Percentiles rank a stretch among this genome's conserved stretches.
Evolutionary conservation across 2,329 filamentous ascomycete genomes (phyloP).

Genomic region (Fusarium bactridioides): DNA sequence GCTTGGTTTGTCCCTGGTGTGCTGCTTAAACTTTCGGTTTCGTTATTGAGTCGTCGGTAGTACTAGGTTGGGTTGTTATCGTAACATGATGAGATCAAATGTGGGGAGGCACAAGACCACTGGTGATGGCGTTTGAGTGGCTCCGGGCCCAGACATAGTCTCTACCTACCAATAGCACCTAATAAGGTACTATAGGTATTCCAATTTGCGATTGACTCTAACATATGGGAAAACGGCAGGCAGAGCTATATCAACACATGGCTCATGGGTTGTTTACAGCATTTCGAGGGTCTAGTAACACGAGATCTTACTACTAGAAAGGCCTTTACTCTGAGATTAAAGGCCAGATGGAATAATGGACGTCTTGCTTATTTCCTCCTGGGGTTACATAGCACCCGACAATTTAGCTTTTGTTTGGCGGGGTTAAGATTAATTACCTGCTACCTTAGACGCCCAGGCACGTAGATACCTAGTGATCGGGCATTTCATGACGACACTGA

Average conservation of each 20-base stretch:
- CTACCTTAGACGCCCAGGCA: neutral
- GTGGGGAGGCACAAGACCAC: constrained; percentile 29
- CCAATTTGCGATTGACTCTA: neutral
- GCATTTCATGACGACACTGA: constrained; percentile 19
- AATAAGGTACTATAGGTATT: neutral
- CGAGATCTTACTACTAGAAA: neutral
- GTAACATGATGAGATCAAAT: constrained; percentile 33
- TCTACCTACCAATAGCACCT: neutral
- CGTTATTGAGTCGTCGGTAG: neutral
- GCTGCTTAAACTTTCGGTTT: neutral
- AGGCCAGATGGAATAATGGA: neutral
- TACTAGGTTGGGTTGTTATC: neutral
- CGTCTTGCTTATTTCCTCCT: too few relatives aligned
- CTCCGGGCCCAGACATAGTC: neutral
- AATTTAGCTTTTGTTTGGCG: constrained; percentile 23
- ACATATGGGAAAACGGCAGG: neutral
- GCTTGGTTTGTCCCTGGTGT: neutral
- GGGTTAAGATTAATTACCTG: constrained; percentile 9
- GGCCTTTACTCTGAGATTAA: neutral
- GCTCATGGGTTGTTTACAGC: neutral
- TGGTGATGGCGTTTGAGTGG: neutral
- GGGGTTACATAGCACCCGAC: neutral
- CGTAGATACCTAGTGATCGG: neutral
- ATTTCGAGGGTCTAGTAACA: neutral
- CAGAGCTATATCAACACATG: neutral